Base-by-base conservation (phyloP, 805 yeast genomes). In the Brettanomyces custersianus region DNA sequence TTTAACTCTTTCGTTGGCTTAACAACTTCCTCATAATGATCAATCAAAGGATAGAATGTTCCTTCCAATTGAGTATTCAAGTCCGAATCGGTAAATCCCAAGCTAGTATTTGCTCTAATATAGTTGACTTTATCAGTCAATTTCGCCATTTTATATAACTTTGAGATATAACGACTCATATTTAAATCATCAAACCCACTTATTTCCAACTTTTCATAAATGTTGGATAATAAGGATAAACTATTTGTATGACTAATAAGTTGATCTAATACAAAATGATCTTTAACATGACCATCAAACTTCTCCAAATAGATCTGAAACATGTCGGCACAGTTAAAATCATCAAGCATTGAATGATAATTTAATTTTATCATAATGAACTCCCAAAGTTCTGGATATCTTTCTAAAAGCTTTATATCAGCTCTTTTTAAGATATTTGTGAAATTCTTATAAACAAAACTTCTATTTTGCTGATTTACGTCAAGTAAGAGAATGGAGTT, bases 321-420 rank as follows among this genome's bases (percentile, higher is more conserved):
- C 8, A 56, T 23, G 4, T 37, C 37, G 0, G 33, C 19, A n/a
- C 47, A 37, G 16, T 40, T 35, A 17, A 33, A 39, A 15, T 41
- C 45, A n/a, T 39, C 31, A 10, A 51, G 20, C 19, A 47, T 23
- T 1, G 38, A 20, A 31, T 48, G 49, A 24, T 45, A 39, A 31
- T 42, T 43, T 17, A 57, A 31, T 31, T 55, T 57, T n/a, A 41
- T 41, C 4, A 49, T 25, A 2, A 54, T 48, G 31, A 55, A 48
- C 7, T 45, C 30, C 62, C 62, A 57, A 20, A 55, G 32, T 35
- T 57, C 62, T 2, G 60, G 59, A 35, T 54, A 55, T 11, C 35
- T 30, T 2, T 22, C 30, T 20, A 51, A 31, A 1, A 54, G 35
- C 1, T 37, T 35, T 3, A 39, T 30, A 25, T 54, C 55, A 12